Evolutionary conservation across 1,284 basidiomycete genomes (phyloP), one percentile per base, ranked within the genome.

Genomic region (Ceratobasidium sp.): DNA sequence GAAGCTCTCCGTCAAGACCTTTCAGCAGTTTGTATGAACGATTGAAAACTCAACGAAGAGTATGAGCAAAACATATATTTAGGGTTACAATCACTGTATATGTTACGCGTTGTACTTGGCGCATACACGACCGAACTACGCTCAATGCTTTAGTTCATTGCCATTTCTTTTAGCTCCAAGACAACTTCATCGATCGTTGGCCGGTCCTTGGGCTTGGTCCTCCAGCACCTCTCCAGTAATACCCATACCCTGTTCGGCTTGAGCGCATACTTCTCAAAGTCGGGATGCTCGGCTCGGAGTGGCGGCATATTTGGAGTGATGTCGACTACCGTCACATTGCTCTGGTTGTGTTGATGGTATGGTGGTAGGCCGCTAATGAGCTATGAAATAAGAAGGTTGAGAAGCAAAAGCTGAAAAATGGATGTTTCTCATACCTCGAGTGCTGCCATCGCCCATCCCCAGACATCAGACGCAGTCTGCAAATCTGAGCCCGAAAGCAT

Each of bases 381-480:
- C 69, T 71, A 23, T 23, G 39, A 53, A 42, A n/a, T n/a, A n/a
- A n/a, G n/a, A n/a, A n/a, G n/a, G n/a, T n/a, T n/a, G n/a, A n/a
- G n/a, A n/a, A n/a, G n/a, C n/a, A n/a, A n/a, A n/a, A n/a, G n/a
- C n/a, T n/a, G n/a, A n/a, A n/a, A n/a, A n/a, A n/a, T 7, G 49
- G 49, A 51, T 51, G 18, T 7, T 20, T 51, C 3, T 9, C 63
- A 42, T n/a, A 67, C 73, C 61, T 76, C 73, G 46, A 76, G 61
- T 26, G 73, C 51, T 13, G 63, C 61, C 73, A 76, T 76, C 0
- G 73, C 73, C 69, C 73, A 76, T 23, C 73, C 63, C 73, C 73
- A 76, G n/a, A 76, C 63, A 33, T 76, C 73, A 23, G 55, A 76
- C 2, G 73, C 51, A 5, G 73, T 76, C 23, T 58, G 61, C n/a